These are phyloP conservation scores for Pulveroboletus sp. DNA, from an alignment of 768 basidiomycete species.

Conservation along the genomic window DNA sequence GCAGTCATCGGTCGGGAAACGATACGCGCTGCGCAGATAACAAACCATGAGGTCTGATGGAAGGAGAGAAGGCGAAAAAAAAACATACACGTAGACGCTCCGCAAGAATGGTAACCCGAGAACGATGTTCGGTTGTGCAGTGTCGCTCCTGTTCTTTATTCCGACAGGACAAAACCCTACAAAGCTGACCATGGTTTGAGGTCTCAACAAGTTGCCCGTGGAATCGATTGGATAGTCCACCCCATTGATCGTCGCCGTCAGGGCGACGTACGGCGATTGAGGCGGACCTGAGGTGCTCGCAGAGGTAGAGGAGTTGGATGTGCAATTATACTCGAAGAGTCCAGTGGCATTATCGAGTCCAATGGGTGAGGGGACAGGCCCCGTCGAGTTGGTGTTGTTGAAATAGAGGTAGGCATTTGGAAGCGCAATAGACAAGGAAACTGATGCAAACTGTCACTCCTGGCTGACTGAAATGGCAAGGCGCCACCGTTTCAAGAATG, in stretches of 20 bases:
- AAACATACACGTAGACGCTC: constrained; percentile 31
- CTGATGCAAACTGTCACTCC: constrained; percentile 7
- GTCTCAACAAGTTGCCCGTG: constrained; percentile 18
- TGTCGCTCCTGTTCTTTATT: constrained; percentile 11
- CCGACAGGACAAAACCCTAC: constrained; percentile 20
- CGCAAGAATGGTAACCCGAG: constrained; percentile 29
- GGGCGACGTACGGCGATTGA: constrained; percentile 18
- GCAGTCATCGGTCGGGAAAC: constrained; percentile 28
- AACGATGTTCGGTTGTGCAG: constrained; percentile 10
- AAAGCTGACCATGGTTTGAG: background rate
- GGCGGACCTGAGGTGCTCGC: background rate
- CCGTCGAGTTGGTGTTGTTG: constrained; percentile 15
- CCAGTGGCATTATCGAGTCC: background rate
- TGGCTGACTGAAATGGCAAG: background rate
- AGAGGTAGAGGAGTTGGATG: background rate
- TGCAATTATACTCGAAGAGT: constrained; percentile 16
- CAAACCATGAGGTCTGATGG: background rate
- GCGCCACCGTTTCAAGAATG: no score
- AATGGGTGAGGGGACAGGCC: constrained; percentile 19
- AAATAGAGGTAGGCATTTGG: constrained; percentile 20
- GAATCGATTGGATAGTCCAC: constrained; percentile 32
- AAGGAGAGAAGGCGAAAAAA: background rate
- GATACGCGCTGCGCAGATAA: constrained; percentile 24
- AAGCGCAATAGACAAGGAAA: constrained; percentile 11
- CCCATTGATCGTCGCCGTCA: constrained; percentile 30